Percentiles rank a stretch among this genome's conserved stretches.
Evolutionary conservation across 2,329 filamentous ascomycete species (phyloP).

Genomic region (Niveomyces coronatus): DNA sequence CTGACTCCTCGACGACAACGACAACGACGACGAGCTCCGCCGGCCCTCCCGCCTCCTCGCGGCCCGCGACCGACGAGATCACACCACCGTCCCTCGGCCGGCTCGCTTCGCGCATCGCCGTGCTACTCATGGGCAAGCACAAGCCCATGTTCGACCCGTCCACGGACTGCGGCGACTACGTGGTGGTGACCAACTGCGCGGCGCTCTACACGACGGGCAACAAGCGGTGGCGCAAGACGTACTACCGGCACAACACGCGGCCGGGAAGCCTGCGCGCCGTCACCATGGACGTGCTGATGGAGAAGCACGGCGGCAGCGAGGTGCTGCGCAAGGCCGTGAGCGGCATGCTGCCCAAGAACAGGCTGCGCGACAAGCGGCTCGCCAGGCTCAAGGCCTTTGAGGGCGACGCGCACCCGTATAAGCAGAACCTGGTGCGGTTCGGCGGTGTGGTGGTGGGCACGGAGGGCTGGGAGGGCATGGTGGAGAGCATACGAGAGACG

Average conservation of each 20-base stretch:
- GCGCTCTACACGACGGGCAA: conserved; percentile 81
- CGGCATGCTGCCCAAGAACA: conserved; percentile 97
- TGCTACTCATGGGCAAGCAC: conserved; percentile 93
- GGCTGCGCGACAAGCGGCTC: conserved; percentile 77
- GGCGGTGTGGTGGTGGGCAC: conserved; percentile 46
- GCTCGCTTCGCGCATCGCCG: conserved; percentile 76
- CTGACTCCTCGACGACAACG: not conserved
- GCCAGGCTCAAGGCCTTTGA: conserved; percentile 92
- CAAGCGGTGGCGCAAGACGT: conserved; percentile 88
- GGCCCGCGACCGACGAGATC: conserved; percentile 26
- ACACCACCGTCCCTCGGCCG: conserved; percentile 77
- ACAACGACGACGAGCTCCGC: not conserved
- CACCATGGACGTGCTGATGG: conserved; percentile 91
- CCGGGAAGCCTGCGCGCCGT: conserved; percentile 80
- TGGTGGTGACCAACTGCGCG: conserved; percentile 84
- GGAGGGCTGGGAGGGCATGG: conserved; percentile 42
- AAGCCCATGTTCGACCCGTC: conserved; percentile 97
- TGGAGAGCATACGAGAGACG: conserved; percentile 38
- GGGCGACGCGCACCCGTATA: conserved; percentile 83
- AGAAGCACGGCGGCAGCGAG: conserved; percentile 87
- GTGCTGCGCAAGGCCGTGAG: conserved; percentile 83
- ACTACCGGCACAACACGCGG: conserved; percentile 88
- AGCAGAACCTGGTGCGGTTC: conserved; percentile 72
- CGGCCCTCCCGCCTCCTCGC: not conserved
- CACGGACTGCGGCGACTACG: conserved; percentile 98